A percentile compares a stretch with the other conserved stretches of the same genome.
Evolutionary conservation across 1,284 basidiomycete species (phyloP).

Genomic region (Ceratobasidium sp.): DNA sequence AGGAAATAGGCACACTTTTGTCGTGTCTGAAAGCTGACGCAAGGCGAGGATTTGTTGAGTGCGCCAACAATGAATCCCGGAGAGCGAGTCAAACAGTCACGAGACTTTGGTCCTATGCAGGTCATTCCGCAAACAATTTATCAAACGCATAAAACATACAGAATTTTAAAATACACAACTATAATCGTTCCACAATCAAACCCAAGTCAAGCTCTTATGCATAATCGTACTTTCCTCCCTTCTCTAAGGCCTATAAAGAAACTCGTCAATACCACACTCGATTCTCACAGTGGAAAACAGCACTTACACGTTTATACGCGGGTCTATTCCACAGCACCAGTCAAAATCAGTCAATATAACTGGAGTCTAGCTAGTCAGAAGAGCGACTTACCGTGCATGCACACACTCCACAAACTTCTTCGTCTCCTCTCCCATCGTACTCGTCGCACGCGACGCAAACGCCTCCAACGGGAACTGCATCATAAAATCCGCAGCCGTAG

Average conservation of each 20-base stretch:
- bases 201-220: conserved; percentile 30
- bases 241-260: conserved; percentile 41
- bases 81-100: no score
- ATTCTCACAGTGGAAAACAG: no score
- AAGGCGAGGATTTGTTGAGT: no score
- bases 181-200: no score
- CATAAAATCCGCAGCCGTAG: conserved; percentile 58
- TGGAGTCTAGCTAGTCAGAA: not conserved
- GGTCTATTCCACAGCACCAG: conserved; percentile 1
- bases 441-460: conserved; percentile 43
- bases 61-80: no score
- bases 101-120: no score
- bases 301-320: conserved; percentile 27
- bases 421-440: conserved; percentile 49
- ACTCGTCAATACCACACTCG: not conserved
- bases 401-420: conserved; percentile 52
- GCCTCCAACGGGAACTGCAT: conserved; percentile 56
- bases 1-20: no score
- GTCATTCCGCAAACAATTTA: no score
- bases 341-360: not conserved
- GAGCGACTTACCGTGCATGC: conserved; percentile 52
- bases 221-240: conserved; percentile 43
- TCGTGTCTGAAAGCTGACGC: no score
- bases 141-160: no score
- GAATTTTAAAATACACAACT: no score